Percentiles rank a stretch among this genome's conserved stretches.
Evolutionary conservation across 768 basidiomycete genomes (phyloP).

Genomic region (Royoungia palumana): DNA sequence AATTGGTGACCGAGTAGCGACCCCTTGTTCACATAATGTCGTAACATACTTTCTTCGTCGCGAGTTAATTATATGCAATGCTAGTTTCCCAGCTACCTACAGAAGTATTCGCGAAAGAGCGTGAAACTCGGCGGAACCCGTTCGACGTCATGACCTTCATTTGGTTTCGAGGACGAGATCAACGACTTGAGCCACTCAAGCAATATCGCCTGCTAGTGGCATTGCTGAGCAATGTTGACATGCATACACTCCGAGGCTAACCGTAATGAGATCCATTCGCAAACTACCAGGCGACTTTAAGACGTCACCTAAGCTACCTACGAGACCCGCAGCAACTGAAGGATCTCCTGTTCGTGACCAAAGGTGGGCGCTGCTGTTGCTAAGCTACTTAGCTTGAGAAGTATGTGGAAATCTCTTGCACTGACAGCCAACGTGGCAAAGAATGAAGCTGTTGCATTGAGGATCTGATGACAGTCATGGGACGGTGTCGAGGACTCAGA

Average conservation of each 20-base stretch:
- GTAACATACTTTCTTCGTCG: too few relatives aligned
- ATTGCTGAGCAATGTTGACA: too few relatives aligned
- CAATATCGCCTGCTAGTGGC: too few relatives aligned
- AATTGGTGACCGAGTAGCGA: too few relatives aligned
- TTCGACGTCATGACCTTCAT: too few relatives aligned
- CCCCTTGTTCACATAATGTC: too few relatives aligned
- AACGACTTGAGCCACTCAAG: conserved; percentile 34
- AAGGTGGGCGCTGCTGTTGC: conserved; percentile 31
- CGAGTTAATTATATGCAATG: too few relatives aligned
- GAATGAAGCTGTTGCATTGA: conserved; percentile 62
- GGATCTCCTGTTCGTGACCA: conserved; percentile 43
- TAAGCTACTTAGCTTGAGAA: conserved; percentile 55
- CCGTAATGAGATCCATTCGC: conserved; percentile 55
- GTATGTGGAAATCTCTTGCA: conserved; percentile 53
- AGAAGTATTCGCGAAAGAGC: too few relatives aligned
- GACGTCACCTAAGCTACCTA: conserved; percentile 35
- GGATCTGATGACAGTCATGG: conserved; percentile 39
- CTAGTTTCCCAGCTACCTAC: too few relatives aligned
- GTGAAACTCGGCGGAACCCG: too few relatives aligned
- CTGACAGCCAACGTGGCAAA: conserved; percentile 64
- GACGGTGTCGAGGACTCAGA: not conserved
- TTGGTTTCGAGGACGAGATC: too few relatives aligned
- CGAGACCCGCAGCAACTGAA: conserved; percentile 44
- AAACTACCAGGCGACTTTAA: conserved; percentile 51
- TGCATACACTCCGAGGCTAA: conserved; percentile 32